Percentiles rank a stretch among this genome's conserved stretches.
Evolutionary conservation across 495 filamentous ascomycete genomes (phyloP).

Genomic region (Podospora fimiseda): DNA sequence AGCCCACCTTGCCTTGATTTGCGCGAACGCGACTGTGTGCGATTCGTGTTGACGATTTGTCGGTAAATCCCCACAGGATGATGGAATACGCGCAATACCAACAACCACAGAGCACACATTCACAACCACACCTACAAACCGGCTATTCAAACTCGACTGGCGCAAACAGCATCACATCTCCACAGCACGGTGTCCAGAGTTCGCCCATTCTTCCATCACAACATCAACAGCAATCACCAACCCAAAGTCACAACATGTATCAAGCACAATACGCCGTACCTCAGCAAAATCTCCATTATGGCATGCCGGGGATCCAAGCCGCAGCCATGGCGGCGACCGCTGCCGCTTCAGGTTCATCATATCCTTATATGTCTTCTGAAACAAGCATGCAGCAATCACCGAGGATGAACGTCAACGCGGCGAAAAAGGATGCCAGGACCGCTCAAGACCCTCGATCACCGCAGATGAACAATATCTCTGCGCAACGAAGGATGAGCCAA

Average conservation of each 20-base stretch:
- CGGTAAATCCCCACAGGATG: conserved; percentile 37
- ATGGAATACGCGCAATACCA: conserved; percentile 69
- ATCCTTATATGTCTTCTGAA: conserved; percentile 53
- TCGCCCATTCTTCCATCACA: conserved; percentile 60
- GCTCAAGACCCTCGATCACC: conserved; percentile 50
- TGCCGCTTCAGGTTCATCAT: conserved; percentile 56
- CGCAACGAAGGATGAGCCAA: conserved; percentile 54
- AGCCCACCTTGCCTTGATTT: neutral
- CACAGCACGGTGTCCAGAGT: conserved; percentile 50
- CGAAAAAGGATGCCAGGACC: conserved; percentile 50
- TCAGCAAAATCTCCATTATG: conserved; percentile 55
- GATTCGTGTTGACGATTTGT: conserved; percentile 16
- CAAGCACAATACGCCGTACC: conserved; percentile 52
- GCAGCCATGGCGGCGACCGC: conserved; percentile 66
- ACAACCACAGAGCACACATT: conserved; percentile 53
- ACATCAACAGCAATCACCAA: conserved; percentile 47
- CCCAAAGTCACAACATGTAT: conserved; percentile 54
- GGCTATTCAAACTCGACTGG: conserved; percentile 48
- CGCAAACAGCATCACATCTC: conserved; percentile 56
- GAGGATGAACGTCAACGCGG: conserved; percentile 45
- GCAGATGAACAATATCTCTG: conserved; percentile 49
- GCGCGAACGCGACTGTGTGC: conserved; percentile 14
- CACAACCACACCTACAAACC: conserved; percentile 31
- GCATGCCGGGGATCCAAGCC: conserved; percentile 52
- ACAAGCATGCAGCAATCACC: conserved; percentile 54